These are phyloP conservation scores for Citrullus colocynthis DNA, from an alignment of 306 rosid species.

Conservation along the genomic window DNA sequence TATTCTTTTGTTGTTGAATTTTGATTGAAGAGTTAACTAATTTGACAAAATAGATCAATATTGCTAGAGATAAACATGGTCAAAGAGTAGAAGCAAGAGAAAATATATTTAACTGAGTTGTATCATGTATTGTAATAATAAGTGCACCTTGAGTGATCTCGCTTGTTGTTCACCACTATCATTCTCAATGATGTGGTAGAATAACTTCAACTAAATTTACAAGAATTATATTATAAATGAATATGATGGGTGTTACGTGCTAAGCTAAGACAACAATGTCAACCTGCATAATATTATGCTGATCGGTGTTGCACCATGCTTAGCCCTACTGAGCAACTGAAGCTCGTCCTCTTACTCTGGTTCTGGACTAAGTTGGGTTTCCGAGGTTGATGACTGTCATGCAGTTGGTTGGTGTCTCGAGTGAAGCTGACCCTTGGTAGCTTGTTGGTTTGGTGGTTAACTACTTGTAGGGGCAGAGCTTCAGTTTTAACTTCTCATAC, in stretches of 20 bases:
- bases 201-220: too few relatives aligned
- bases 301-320: background rate
- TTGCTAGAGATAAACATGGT: background rate
- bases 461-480: background rate
- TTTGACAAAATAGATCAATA: too few relatives aligned
- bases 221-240: too few relatives aligned
- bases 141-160: too few relatives aligned
- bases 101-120: background rate
- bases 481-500: too few relatives aligned
- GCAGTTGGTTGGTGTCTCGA: background rate
- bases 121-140: too few relatives aligned
- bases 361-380: background rate
- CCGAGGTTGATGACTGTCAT: background rate
- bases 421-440: background rate
- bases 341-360: background rate
- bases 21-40: background rate
- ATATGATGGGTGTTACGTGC: too few relatives aligned
- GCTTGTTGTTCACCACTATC: too few relatives aligned
- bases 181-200: too few relatives aligned
- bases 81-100: background rate
- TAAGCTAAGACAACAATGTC: too few relatives aligned
- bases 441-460: background rate
- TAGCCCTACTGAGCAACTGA: background rate
- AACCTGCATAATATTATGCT: too few relatives aligned
- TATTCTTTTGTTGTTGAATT: background rate